Base-by-base conservation (phyloP, 495 filamentous ascomycete species). In the Aspergillus conjunctus region DNA sequence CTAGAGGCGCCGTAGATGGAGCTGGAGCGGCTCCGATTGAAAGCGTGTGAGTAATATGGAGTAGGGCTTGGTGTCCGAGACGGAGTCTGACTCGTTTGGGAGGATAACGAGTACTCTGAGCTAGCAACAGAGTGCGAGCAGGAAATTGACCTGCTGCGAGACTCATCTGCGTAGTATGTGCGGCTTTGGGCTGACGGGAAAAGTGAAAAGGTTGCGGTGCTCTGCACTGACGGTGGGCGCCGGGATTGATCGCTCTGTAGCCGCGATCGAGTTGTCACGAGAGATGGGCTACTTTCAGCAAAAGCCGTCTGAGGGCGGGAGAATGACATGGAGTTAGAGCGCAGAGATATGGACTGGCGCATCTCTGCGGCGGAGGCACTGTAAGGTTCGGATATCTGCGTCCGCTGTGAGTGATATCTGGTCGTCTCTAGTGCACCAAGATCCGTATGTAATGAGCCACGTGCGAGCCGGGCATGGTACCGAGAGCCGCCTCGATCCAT, bases 221-320 rank as follows among this genome's bases (percentile, higher is more conserved):
- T 78, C 60, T 70, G 71, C 2, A 68, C 58, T 1, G 76, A 69
- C 5, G 68, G 60, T 1, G 71, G 71, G 1, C 71, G 72, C 1
- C 51, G 64, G 3, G 59, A 43, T 26, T 54, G 59, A 20, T 51
- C 51, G 18, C 9, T 71, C 64, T 45, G 72, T 63, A 49, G 63
- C 59, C 65, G n/a, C 59, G 63, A 50, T 32, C 14, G 20, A 41
- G 56, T 30, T 51, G 32, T 21, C 2, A 62, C 2, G 2, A 26
- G 56, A 37, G 59, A 52, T 54, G 62, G 63, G 3, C 17, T 26
- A 10, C 59, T 66, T 17, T 77, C 75, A 8, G 67, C 56, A 30
- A 61, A 59, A 17, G 71, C 54, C 0, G 73, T 72, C 52, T 63
- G 55, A n/a, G 71, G 68, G 0, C 73, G 71, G 8, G 64, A 59